Conservation (phyloP, 2,329 filamentous ascomycete genomes). For the Aureobasidium sp. region DNA sequence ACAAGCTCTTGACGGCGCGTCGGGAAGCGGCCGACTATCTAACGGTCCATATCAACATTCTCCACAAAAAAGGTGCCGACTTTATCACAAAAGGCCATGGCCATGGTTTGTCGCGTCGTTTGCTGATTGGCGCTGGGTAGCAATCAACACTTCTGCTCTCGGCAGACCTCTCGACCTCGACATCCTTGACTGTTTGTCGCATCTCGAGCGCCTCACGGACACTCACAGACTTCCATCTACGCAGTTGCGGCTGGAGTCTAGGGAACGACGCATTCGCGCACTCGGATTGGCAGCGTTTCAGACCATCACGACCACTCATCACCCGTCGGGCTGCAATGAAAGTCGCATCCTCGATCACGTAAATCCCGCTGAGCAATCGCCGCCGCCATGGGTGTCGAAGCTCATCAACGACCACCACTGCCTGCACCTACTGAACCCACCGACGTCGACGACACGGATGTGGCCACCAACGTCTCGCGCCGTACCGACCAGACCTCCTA, state of each 20-base stretch:
- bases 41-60: constrained; percentile 10
- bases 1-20: constrained; percentile 6
- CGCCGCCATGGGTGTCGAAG: constrained; percentile 12
- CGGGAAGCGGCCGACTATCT: constrained; percentile 1
- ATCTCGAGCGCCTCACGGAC: not conserved
- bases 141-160: not conserved
- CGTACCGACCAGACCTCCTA: constrained; percentile 64
- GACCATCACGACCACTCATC: not conserved
- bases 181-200: constrained; percentile 6
- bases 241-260: not conserved
- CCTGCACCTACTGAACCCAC: constrained; percentile 68
- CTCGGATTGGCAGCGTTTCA: constrained; percentile 8
- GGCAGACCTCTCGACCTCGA: not conserved
- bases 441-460: constrained; percentile 37
- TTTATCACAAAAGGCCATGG: constrained; percentile 1
- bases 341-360: not conserved
- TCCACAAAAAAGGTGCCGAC: constrained; percentile 11
- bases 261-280: not conserved
- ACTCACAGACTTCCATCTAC: not conserved
- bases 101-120: constrained; percentile 1
- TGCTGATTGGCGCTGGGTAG: constrained; percentile 2
- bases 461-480: constrained; percentile 61
- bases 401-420: constrained; percentile 46
- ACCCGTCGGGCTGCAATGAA: constrained; percentile 7
- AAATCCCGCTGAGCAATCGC: not conserved